Percentiles rank a stretch among this genome's conserved stretches.
Evolutionary conservation across 495 filamentous ascomycete species (phyloP).

Genomic region (Daldinia loculata): DNA sequence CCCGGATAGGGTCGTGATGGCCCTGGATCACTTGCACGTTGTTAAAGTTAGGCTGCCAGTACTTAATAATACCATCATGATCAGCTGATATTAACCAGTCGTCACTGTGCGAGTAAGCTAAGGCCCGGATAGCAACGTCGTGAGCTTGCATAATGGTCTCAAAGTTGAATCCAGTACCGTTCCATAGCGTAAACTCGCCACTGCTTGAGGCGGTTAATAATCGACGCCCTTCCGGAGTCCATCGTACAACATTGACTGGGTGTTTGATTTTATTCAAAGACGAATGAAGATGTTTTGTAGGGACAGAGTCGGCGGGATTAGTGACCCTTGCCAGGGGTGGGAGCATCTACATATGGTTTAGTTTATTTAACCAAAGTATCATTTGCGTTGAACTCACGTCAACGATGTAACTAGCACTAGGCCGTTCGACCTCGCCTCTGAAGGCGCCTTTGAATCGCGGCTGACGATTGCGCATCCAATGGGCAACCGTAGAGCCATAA

Average conservation of each 20-base stretch:
- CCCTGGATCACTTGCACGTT: conserved; percentile 95
- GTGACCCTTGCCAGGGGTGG: conserved; percentile 78
- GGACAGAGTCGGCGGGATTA: conserved; percentile 82
- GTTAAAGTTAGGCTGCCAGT: conserved; percentile 99
- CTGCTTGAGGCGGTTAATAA: conserved; percentile 92
- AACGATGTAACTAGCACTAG: conserved; percentile 85
- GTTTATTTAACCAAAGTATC: neutral
- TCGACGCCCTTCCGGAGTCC: conserved; percentile 94
- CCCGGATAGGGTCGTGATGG: conserved; percentile 87
- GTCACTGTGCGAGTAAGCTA: conserved; percentile 90
- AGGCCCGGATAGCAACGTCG: conserved; percentile 87
- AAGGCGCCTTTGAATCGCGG: conserved; percentile 75
- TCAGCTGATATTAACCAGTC: conserved; percentile 97
- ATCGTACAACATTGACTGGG: conserved; percentile 94
- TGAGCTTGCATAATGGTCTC: conserved; percentile 99
- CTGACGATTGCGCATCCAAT: conserved; percentile 89
- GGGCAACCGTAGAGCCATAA: conserved; percentile 89
- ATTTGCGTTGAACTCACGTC: conserved; percentile 68
- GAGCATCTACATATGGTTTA: conserved; percentile 69
- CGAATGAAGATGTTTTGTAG: conserved; percentile 89
- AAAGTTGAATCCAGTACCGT: conserved; percentile 98
- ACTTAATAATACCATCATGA: conserved; percentile 94
- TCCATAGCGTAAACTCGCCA: conserved; percentile 98
- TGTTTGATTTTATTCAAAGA: conserved; percentile 98
- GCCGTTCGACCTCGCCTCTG: conserved; percentile 78